These are phyloP conservation scores for Kwoniella sp. DNA, from an alignment of 768 basidiomycete species.

Conservation along the genomic window DNA sequence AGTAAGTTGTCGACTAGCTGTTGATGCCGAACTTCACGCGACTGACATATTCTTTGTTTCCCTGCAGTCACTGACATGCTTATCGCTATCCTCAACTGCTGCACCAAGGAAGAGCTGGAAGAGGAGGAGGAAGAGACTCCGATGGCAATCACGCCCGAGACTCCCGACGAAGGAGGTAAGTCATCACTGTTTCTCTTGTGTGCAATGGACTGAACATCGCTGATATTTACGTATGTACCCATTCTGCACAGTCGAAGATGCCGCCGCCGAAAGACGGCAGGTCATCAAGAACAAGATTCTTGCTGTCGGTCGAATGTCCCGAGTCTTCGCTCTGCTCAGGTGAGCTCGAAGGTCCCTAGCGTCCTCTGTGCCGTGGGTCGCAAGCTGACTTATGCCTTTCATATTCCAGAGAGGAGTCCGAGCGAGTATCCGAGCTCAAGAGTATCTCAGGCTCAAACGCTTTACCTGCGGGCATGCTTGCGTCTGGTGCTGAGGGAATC, in stretches of 20 bases:
- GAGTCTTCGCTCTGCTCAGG: constrained; percentile 94
- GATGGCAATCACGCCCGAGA: constrained; percentile 45
- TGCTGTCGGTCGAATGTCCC: constrained; percentile 93
- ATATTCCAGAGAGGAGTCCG: constrained; percentile 84
- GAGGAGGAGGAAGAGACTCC: constrained; percentile 69
- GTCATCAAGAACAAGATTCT: constrained; percentile 98
- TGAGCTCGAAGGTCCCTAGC: constrained; percentile 57
- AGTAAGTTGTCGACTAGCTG: too few species aligned
- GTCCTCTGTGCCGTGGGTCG: background rate
- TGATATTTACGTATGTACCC: constrained; percentile 30
- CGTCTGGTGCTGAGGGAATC: constrained; percentile 87
- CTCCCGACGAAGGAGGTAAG: constrained; percentile 37
- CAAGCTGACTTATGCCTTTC: constrained; percentile 8
- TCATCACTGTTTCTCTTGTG: background rate
- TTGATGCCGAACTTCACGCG: background rate
- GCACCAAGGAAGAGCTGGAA: constrained; percentile 93
- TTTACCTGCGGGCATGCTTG: constrained; percentile 80
- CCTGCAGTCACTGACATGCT: constrained; percentile 93
- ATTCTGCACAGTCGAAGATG: constrained; percentile 33
- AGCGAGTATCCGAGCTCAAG: constrained; percentile 95
- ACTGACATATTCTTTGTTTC: constrained; percentile 16
- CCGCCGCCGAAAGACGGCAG: constrained; percentile 70
- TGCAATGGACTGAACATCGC: background rate
- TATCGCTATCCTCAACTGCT: constrained; percentile 91
- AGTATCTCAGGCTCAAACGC: constrained; percentile 72